These are phyloP conservation scores for Penicilliopsis zonata DNA, from an alignment of 495 filamentous ascomycete species.

Conservation along the genomic window DNA sequence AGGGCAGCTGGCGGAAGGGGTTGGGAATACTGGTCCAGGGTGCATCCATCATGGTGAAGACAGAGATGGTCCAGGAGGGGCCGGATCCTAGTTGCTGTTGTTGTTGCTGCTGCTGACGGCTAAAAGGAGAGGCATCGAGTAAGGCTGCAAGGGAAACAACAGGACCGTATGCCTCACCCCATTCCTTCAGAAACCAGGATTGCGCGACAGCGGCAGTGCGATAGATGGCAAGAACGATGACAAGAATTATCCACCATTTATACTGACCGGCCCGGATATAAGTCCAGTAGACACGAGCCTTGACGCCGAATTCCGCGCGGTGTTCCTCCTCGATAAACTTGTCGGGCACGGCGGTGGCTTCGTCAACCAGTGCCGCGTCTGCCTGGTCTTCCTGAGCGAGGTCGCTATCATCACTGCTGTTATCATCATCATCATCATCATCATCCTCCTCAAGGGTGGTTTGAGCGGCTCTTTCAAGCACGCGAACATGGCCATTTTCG, in stretches of 20 bases:
- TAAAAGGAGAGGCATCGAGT: background rate
- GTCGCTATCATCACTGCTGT: constrained; percentile 7
- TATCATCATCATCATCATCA: constrained; percentile 24
- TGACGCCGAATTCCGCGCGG: constrained; percentile 62
- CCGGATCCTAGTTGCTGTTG: no score
- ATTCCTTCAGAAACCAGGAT: constrained; percentile 74
- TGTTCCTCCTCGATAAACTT: constrained; percentile 79
- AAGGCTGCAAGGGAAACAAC: constrained; percentile 6
- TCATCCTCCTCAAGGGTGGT: no score
- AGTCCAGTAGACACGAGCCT: constrained; percentile 64
- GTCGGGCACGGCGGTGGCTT: constrained; percentile 44
- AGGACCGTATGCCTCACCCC: constrained; percentile 63
- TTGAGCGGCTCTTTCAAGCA: no score
- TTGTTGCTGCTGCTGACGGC: background rate
- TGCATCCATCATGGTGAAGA: constrained; percentile 5
- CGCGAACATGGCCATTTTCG: constrained; percentile 35
- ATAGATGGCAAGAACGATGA: constrained; percentile 45
- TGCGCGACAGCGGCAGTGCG: constrained; percentile 48
- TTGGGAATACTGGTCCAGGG: constrained; percentile 12
- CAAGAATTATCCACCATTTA: constrained; percentile 53
- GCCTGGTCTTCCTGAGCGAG: constrained; percentile 11
- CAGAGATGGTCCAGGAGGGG: background rate
- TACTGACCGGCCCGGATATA: constrained; percentile 70
- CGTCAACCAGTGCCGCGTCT: constrained; percentile 21
- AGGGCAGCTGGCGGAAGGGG: constrained; percentile 46